These are phyloP conservation scores for Trichosporon faecale DNA, from an alignment of 1,284 basidiomycete species.

Conservation along the genomic window DNA sequence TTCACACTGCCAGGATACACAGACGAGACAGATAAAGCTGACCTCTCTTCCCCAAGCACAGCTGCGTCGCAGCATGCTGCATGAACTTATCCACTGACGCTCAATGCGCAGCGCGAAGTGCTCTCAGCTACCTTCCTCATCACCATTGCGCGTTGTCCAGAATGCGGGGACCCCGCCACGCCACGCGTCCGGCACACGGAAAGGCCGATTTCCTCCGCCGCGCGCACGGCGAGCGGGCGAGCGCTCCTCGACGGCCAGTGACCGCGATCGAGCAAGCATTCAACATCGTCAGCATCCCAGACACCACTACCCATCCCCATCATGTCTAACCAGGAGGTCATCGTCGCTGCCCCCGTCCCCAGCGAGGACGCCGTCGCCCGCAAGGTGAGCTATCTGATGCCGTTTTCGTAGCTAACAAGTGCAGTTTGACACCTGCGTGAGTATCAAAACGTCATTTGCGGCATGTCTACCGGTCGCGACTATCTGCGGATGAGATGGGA, in stretches of 20 bases:
- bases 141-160: too few species aligned
- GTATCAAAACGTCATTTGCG: constrained; percentile 49
- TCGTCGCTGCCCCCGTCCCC: constrained; percentile 60
- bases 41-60: too few species aligned
- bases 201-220: constrained; percentile 10
- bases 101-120: too few species aligned
- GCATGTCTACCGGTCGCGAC: neutral
- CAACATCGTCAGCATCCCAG: neutral
- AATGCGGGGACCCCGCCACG: constrained; percentile 6
- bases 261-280: neutral
- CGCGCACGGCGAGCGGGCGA: neutral
- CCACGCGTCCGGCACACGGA: constrained; percentile 9
- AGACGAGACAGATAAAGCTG: too few species aligned
- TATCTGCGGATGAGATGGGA: neutral
- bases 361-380: constrained; percentile 81
- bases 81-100: too few species aligned
- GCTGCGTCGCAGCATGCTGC: too few species aligned
- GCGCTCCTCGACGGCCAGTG: constrained; percentile 1
- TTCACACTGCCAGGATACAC: too few species aligned
- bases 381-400: constrained; percentile 63
- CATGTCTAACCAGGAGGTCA: constrained; percentile 11
- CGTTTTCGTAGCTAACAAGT: neutral
- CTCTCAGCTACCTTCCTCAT: neutral
- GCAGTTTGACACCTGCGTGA: constrained; percentile 88
- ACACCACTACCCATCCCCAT: neutral